Evolutionary conservation across 2,329 filamentous ascomycete species (phyloP).

Genomic region (Leptographium galeiforme): DNA sequence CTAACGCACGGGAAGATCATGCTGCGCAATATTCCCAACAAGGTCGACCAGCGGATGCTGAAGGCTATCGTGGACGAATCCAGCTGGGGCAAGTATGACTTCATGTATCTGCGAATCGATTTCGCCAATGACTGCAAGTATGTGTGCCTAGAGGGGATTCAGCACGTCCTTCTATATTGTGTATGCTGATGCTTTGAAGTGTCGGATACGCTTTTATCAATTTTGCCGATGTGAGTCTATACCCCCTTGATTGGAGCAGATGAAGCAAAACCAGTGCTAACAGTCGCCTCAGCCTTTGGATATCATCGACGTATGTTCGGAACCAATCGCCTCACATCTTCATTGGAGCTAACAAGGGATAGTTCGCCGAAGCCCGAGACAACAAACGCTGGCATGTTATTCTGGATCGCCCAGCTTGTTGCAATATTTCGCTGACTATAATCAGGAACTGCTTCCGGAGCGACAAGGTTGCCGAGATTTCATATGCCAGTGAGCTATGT

Average conservation of each 20-base stretch:
- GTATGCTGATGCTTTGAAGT: slow-evolving; percentile 32
- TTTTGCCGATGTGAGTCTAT: slow-evolving; percentile 57
- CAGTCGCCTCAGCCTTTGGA: slow-evolving; percentile 43
- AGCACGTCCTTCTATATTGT: not conserved
- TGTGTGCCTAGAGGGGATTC: slow-evolving; percentile 16
- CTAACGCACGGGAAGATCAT: slow-evolving; percentile 51
- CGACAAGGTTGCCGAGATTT: slow-evolving; percentile 77
- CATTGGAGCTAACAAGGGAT: not conserved
- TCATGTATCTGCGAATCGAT: slow-evolving; percentile 87
- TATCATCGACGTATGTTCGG: slow-evolving; percentile 50
- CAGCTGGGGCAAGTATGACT: slow-evolving; percentile 76
- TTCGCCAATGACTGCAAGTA: slow-evolving; percentile 76
- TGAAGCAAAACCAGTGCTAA: slow-evolving; percentile 1
- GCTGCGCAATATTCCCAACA: slow-evolving; percentile 90
- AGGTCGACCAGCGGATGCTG: slow-evolving; percentile 63
- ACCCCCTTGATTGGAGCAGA: not conserved
- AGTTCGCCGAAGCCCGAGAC: slow-evolving; percentile 60
- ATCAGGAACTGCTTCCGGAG: slow-evolving; percentile 67
- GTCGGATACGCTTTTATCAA: slow-evolving; percentile 98
- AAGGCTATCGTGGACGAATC: slow-evolving; percentile 69
- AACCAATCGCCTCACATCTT: not conserved
- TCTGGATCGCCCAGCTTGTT: not conserved
- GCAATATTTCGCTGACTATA: not conserved
- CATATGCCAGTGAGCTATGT: slow-evolving; percentile 70
- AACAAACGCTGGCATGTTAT: slow-evolving; percentile 52